Conservation (phyloP, 2,329 filamentous ascomycete species). For the Colletotrichum tropicicola region DNA sequence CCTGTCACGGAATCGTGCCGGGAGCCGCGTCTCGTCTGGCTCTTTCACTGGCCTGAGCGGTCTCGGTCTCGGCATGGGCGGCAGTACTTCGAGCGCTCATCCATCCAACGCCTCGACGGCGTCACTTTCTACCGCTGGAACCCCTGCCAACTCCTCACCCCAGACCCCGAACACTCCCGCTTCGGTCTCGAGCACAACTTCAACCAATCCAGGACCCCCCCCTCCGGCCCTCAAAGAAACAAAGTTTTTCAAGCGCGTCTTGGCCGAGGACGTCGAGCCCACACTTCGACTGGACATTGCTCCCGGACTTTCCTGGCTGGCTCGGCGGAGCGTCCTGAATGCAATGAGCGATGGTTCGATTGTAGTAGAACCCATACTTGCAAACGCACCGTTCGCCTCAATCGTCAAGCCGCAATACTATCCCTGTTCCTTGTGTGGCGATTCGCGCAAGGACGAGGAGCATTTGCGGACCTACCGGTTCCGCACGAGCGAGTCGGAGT, state of each 20-base stretch:
- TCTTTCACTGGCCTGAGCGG: conserved; percentile 63
- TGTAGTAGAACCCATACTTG: conserved; percentile 87
- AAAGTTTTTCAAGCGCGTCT: conserved; percentile 90
- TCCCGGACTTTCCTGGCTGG: conserved; percentile 92
- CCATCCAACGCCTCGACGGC: conserved; percentile 68
- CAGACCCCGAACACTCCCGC: conserved; percentile 67
- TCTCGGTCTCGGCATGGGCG: conserved; percentile 54
- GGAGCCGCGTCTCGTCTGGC: conserved; percentile 74
- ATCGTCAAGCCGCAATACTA: conserved; percentile 64
- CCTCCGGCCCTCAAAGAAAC: conserved; percentile 82
- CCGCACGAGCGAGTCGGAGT: conserved; percentile 85
- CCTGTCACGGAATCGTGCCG: conserved; percentile 67
- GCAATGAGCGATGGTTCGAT: conserved; percentile 87
- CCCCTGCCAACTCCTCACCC: conserved; percentile 61
- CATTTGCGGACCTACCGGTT: conserved; percentile 88
- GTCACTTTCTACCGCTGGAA: conserved; percentile 61
- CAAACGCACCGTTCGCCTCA: conserved; percentile 58
- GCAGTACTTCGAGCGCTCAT: conserved; percentile 55
- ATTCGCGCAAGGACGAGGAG: conserved; percentile 74
- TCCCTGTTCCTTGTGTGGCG: conserved; percentile 89
- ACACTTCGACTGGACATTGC: conserved; percentile 89
- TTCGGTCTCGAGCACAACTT: conserved; percentile 57
- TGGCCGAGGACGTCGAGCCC: conserved; percentile 93
- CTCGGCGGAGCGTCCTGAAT: conserved; percentile 82
- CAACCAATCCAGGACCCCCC: conserved; percentile 42